A percentile compares a stretch with the other conserved stretches of the same genome.
Conservation (phyloP, 1,284 basidiomycete species). For the Omphalotus olearius region DNA sequence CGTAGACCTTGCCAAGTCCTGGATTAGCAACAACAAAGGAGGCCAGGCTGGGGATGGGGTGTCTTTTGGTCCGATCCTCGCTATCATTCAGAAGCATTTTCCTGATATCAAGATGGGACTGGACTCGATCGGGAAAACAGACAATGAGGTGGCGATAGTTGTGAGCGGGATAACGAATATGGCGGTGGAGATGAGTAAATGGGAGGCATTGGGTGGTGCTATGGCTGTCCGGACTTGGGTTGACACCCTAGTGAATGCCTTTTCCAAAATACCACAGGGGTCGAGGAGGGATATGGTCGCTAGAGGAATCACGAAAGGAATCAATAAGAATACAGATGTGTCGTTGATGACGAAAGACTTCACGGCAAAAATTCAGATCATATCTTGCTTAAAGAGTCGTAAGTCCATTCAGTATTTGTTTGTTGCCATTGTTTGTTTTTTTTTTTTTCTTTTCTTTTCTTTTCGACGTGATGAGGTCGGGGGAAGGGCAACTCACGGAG, state of each 20-base stretch:
- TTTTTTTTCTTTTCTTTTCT: no score
- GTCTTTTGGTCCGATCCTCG: slow-evolving; percentile 37
- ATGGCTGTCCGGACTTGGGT: slow-evolving; percentile 54
- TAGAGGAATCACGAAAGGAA: slow-evolving; percentile 41
- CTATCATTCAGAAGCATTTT: slow-evolving; percentile 43
- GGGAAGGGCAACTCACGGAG: no score
- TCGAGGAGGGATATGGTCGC: slow-evolving; percentile 35
- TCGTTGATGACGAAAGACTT: slow-evolving; percentile 46
- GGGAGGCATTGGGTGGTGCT: slow-evolving; percentile 47
- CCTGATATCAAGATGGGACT: slow-evolving; percentile 37
- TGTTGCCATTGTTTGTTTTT: no score
- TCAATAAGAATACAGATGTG: slow-evolving; percentile 43
- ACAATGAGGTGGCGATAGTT: slow-evolving; percentile 39
- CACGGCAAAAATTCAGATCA: slow-evolving; percentile 46
- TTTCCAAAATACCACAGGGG: slow-evolving; percentile 21
- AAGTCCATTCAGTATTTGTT: no score
- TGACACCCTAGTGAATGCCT: slow-evolving; percentile 35
- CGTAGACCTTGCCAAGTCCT: slow-evolving; percentile 39
- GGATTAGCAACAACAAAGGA: slow-evolving; percentile 32
- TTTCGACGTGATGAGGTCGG: no score
- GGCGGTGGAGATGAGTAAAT: slow-evolving; percentile 46
- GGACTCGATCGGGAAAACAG: slow-evolving; percentile 37
- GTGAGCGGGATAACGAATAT: slow-evolving; percentile 49
- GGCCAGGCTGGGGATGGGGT: slow-evolving; percentile 47
- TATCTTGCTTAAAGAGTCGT: slow-evolving; percentile 45